Evolutionary conservation across 2,329 filamentous ascomycete species (phyloP), one percentile per base, ranked within the genome.

Genomic region (Neopestalotiopsis sp.): DNA sequence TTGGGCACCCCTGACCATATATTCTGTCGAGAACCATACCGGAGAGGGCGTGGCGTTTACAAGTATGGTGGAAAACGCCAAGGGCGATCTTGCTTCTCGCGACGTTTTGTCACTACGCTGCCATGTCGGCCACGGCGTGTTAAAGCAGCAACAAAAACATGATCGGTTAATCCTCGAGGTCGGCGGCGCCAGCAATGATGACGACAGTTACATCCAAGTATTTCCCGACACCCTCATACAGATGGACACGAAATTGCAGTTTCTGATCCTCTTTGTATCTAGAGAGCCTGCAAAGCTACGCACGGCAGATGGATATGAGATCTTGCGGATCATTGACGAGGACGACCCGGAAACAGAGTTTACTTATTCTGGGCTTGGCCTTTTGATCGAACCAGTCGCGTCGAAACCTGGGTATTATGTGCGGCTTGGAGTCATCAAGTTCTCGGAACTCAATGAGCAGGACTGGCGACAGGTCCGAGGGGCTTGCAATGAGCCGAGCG

Each of bases 281-380:
- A 63, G 24, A 10, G 30, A 63, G 34, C 61, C 61, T 1, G n/a
- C 20, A 3, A 38, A 42, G 34, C 61, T 63, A 12, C 32, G 32
- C 6, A 63, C 32, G 12, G 14, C 30, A 24, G 61, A 63, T 42
- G 61, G 61, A 7, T 32, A 32, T 24, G 32, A 32, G 61, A 13
- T 63, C 34, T 13, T 42, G 1, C 7, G 32, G 32, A 5, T 5
- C 14, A 32, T 63, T 28, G 61, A 24, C n/a, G 32, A 63, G 32
- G 61, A 63, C 13, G 61, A 63, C 13, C n/a, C 32, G 12, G 9
- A 9, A 5, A 63, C 32, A 1, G 61, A 63, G 20, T 63, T 63
- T 5, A 42, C 14, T 10, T 63, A 63, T n/a, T 63, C 61, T 63
- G 61, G 61, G 13, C 32, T 63, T 10, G 61, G 61, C 14, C 38